Base-by-base conservation (phyloP, 441 rosid species). In the Erysimum cheiri region DNA sequence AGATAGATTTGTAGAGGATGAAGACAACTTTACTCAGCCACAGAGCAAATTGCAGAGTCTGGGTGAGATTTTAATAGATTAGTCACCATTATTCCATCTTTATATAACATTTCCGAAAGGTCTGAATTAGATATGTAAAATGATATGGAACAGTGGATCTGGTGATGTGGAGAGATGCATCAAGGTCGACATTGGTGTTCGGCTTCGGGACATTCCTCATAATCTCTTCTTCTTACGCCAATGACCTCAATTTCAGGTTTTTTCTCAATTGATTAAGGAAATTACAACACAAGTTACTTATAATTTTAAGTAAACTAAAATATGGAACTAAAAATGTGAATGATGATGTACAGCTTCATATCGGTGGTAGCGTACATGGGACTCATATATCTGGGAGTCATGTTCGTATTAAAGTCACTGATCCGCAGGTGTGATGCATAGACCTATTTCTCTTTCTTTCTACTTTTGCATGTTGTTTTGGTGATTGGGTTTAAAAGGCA, bases 111-210 rank as follows among this genome's bases (percentile, higher is more conserved):
- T n/a, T n/a, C n/a, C n/a, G n/a, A n/a, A n/a, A 41, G 37, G 1
- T 29, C 2, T 55, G 40, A 4, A 39, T 63, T 71, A 64, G 69
- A 33, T 28, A 8, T 28, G 6, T 36, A 40, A 17, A 63, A 29
- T 37, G 60, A 9, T 60, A 60, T 74, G n/a, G 57, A 31, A 44
- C 88, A 93, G 97, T 83, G 81, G 96, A 93, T 81, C 75, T 93
- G 48, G 89, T 89, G 59, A 87, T 93, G 96, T 93, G 98, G 97
- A 91, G 89, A 74, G 93, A 93, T 55, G 79, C 71, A 48, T 83
- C 93, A 47, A 88, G 84, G 76, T 89, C 98, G 15, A 80, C 96
- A 26, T 81, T 91, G 60, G 85, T 83, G 33, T 91, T 93, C 69
- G 93, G 93, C 64, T 64, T 88, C 52, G 95, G 98, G 52, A 82